These are phyloP conservation scores for Neonectria hederae DNA, from an alignment of 2,329 filamentous ascomycete species.

Conservation along the genomic window DNA sequence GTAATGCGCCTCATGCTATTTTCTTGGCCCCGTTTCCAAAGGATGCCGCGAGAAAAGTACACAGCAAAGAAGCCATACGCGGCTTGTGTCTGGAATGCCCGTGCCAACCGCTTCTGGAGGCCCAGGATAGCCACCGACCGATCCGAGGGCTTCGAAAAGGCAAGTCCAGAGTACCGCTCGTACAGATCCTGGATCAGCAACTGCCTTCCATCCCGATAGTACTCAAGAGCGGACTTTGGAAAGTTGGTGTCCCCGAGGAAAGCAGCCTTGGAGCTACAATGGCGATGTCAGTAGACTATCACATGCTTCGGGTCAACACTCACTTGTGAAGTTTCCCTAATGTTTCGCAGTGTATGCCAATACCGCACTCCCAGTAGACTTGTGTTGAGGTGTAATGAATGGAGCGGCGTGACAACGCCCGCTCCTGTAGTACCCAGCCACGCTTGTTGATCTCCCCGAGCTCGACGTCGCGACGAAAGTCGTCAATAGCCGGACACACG, in stretches of 20 bases:
- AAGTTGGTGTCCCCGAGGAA: conserved; percentile 6
- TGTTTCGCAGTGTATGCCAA: conserved; percentile 4
- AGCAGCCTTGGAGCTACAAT: neutral
- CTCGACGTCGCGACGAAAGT: conserved; percentile 2
- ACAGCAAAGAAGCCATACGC: neutral
- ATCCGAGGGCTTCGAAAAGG: neutral
- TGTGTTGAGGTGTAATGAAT: conserved; percentile 1
- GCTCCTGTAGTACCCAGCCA: conserved; percentile 7
- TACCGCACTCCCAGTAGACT: conserved; percentile 8
- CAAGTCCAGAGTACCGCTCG: neutral
- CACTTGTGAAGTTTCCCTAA: neutral
- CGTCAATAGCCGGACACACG: neutral
- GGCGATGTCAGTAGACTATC: too few relatives aligned
- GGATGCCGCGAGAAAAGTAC: neutral
- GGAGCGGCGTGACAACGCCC: conserved; percentile 1
- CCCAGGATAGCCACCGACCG: neutral
- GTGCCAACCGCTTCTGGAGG: neutral
- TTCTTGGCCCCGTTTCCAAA: neutral
- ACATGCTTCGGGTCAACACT: too few relatives aligned
- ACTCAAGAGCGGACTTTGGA: neutral
- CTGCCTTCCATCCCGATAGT: conserved; percentile 1
- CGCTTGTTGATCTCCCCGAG: neutral
- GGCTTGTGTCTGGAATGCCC: neutral
- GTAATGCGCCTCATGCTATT: neutral
- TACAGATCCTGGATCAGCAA: conserved; percentile 6